Base-by-base conservation (phyloP, 1,139 yeast species). In the Wickerhamomyces sp. region DNA sequence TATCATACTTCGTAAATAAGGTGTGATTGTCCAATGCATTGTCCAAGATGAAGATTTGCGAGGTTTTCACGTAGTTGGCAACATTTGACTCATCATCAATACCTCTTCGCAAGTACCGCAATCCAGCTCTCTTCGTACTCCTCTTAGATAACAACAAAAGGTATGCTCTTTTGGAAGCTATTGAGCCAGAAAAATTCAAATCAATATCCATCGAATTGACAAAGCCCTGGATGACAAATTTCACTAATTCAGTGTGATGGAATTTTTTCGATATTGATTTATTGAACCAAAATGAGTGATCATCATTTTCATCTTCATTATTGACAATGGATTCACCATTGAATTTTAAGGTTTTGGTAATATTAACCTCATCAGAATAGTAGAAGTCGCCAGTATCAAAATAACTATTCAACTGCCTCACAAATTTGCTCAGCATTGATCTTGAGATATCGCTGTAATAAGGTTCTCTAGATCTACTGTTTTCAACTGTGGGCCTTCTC, bases 21-120 rank as follows among this genome's bases (percentile, higher is more conserved):
- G 40, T 16, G 4, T 26, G 27, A 6, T 38, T 31, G 14, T 40
- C 40, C 5, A 37, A 6, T 21, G 37, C 34, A 7, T 42, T 33
- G 9, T 51, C 51, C 17, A 49, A 43, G 1, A 52, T 43, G 21
- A 48, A 38, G 5, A 58, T 35, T 40, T 67, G 73, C 28, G 68
- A 67, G 1, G 76, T 71, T 37, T 64, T 64, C 8, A 70, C 72
- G 59, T 67, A 71, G 48, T 71, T 71, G 13, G 76, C 76, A 36
- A 71, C 74, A 36, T 67, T 49, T 1, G 70, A 68, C 13, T 56
- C 53, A 38, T 60, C 67, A 49, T 70, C 74, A 14, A 68, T 57
- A 3, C 75, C 75, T 34, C 75, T 51, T 40, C 74, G 61, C 48
- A 68, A 56, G 46, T 71, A 71, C 19, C 76, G 47, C 4, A 70